Evolutionary conservation across 1,284 basidiomycete genomes (phyloP).

Genomic region (Tilletia walkeri): DNA sequence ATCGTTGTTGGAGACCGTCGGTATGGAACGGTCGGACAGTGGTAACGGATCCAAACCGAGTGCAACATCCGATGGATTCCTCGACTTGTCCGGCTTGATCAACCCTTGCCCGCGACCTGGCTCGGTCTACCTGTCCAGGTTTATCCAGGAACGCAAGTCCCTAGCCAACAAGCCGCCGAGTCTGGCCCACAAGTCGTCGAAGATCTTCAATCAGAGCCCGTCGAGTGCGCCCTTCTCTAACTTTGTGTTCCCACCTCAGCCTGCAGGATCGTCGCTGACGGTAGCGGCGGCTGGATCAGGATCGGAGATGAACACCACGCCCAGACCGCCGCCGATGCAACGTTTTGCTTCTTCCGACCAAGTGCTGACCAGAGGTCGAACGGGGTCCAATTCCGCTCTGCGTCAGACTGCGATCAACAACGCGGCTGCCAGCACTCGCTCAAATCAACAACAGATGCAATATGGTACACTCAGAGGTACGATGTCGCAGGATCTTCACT

Average conservation of each 20-base stretch:
- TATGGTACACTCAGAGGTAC: too few species aligned
- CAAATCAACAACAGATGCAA: background rate
- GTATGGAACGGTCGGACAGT: background rate
- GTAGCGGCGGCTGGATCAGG: too few species aligned
- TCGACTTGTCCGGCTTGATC: conserved; percentile 3
- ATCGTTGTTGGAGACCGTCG: background rate
- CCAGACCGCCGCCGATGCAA: background rate
- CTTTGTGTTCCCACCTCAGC: conserved; percentile 13
- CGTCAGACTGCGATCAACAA: conserved; percentile 8
- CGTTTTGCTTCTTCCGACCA: conserved; percentile 15
- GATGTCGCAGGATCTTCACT: background rate
- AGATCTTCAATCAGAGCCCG: background rate
- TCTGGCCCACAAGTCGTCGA: background rate
- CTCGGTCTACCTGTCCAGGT: background rate
- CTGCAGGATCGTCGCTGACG: background rate
- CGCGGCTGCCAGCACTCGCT: background rate
- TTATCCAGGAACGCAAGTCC: background rate
- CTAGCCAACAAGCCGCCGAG: background rate
- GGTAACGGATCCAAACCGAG: background rate
- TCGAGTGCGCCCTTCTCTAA: background rate
- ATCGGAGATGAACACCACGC: background rate
- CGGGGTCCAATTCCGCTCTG: background rate
- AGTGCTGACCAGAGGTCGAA: background rate
- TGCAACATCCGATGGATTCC: background rate
- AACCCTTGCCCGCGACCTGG: conserved; percentile 9